Evolutionary conservation across 257 asterid species (phyloP).

Genomic region (Capsicum rhomboideum): DNA sequence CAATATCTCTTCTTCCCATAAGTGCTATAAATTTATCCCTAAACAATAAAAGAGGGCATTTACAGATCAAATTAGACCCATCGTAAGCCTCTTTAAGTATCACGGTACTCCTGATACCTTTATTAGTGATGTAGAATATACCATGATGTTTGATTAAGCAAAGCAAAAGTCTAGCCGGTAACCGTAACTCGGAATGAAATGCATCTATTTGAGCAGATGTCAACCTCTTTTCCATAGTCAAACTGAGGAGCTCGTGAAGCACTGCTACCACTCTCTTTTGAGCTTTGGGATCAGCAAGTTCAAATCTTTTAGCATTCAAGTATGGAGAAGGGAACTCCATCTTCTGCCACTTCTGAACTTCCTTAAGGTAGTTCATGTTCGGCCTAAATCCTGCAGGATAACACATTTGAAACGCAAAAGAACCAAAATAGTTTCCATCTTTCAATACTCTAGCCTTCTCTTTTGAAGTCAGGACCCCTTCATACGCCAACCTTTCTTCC

Average conservation of each 20-base stretch:
- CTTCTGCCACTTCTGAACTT: slow-evolving; percentile 80
- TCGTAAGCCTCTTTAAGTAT: slow-evolving; percentile 78
- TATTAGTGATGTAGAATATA: slow-evolving; percentile 80
- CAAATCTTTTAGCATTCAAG: slow-evolving; percentile 69
- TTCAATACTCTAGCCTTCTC: slow-evolving; percentile 43
- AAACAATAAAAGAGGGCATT: slow-evolving; percentile 57
- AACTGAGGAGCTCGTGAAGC: slow-evolving; percentile 90
- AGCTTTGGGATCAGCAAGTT: slow-evolving; percentile 62
- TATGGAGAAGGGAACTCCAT: slow-evolving; percentile 96
- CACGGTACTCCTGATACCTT: slow-evolving; percentile 74
- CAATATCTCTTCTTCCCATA: slow-evolving; percentile 44
- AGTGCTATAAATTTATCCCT: slow-evolving; percentile 53
- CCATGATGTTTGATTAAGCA: slow-evolving; percentile 85
- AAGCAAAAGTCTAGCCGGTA: slow-evolving; percentile 72
- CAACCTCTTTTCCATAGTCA: slow-evolving; percentile 80
- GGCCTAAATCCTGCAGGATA: slow-evolving; percentile 90
- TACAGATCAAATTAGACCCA: slow-evolving; percentile 50
- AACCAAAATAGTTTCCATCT: slow-evolving; percentile 76
- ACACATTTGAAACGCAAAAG: slow-evolving; percentile 53
- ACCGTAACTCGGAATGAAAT: slow-evolving; percentile 59
- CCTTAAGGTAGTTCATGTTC: slow-evolving; percentile 65
- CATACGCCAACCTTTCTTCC: slow-evolving; percentile 48
- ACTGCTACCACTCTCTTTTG: slow-evolving; percentile 78
- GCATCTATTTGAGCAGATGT: slow-evolving; percentile 83
- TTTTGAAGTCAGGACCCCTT: slow-evolving; percentile 5